Conservation (phyloP, 202 grass and related monocot genomes). For the Panicum virgatum region DNA sequence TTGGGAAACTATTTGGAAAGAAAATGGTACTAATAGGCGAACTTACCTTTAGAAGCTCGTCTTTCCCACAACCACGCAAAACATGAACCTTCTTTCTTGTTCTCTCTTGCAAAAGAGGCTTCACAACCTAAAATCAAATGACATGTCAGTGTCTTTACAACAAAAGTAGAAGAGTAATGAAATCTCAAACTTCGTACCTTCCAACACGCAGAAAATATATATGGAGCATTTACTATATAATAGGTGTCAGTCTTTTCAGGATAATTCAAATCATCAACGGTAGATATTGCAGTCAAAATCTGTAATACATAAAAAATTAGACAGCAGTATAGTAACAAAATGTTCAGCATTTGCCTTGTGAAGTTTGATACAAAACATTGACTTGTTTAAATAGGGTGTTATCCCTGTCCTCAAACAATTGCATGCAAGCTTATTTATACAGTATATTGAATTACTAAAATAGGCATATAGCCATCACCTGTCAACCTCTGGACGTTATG, state of each 20-base stretch:
- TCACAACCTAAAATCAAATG: slow-evolving; percentile 76
- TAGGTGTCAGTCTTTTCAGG: slow-evolving; percentile 91
- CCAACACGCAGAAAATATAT: slow-evolving; percentile 98
- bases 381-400: background rate
- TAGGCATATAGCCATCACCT: background rate
- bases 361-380: background rate
- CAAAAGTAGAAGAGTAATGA: slow-evolving; percentile 11
- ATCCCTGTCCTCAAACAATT: background rate
- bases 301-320: slow-evolving; percentile 47
- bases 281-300: slow-evolving; percentile 91
- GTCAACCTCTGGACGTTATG: background rate
- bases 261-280: slow-evolving; percentile 92
- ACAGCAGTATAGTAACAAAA: slow-evolving; percentile 15
- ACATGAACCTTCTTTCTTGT: slow-evolving; percentile 90
- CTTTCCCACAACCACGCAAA: slow-evolving; percentile 73
- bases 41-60: slow-evolving; percentile 86
- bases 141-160: slow-evolving; percentile 11
- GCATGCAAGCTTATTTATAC: background rate
- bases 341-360: background rate
- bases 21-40: background rate
- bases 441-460: background rate
- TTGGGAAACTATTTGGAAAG: background rate
- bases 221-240: slow-evolving; percentile 94
- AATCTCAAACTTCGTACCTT: slow-evolving; percentile 50
- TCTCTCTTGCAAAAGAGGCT: slow-evolving; percentile 96